Base-by-base conservation (phyloP, 495 filamentous ascomycete genomes). In the Trichoderma parareesei region DNA sequence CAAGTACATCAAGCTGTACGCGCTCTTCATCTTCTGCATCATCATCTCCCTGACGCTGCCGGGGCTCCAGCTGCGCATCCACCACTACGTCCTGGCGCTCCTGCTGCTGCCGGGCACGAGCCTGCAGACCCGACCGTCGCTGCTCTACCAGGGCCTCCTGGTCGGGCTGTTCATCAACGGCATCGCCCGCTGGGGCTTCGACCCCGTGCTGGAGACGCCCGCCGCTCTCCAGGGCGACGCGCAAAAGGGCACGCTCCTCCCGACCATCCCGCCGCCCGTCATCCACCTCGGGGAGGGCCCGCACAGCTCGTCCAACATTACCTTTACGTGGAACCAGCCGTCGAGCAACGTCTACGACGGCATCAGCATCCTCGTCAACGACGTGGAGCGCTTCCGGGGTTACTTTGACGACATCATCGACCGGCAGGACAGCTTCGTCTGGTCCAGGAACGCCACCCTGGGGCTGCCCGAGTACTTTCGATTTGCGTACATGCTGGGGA, bases 111-210 rank as follows among this genome's bases (percentile, higher is more conserved):
- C 90, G 0, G 91, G 91, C 0, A 96, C 93, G 0, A 85, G 86
- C 49, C 83, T 96, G 61, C 91, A 93, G 64, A 97, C 88, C 3
- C 83, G 93, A 0, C 87, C 88, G 0, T 87, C 85, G 0, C 74
- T 97, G 14, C 73, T 94, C 9, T 96, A 90, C 66, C 92, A 96
- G 70, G 93, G 93, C 3, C 74, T 98, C n/a, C 77, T 98, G 1
- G 72, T 98, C 7, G 93, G 93, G 14, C 79, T 98, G 0, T 96
- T 96, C 74, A 84, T 95, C 76, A 97, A 98, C 70, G 93, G 93
- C 18, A 84, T 92, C 66, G 93, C 92, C 13, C 81, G 93, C 16
- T 98, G 93, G 93, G 93, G 92, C 13, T 98, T 96, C 69, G 93
- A 92, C 60, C 84, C 88, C 3, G 84, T 98, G 65, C 81, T 97